Conservation (phyloP, 768 basidiomycete genomes). For the Trichaptum fuscoviolaceum region DNA sequence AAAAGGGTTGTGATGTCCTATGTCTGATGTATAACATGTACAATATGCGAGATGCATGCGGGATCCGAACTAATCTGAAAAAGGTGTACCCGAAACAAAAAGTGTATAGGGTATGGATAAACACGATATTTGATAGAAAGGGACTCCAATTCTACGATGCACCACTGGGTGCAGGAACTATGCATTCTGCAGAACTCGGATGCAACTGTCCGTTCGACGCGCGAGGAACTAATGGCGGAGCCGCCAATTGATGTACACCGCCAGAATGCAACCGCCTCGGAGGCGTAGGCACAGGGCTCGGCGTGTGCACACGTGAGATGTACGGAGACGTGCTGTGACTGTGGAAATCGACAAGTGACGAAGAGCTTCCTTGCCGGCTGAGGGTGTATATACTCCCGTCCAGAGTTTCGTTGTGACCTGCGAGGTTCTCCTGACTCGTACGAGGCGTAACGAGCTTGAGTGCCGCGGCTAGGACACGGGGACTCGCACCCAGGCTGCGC, state of each 20-base stretch:
- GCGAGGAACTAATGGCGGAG: background rate
- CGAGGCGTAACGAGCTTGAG: background rate
- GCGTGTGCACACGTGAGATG: background rate
- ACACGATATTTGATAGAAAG: background rate
- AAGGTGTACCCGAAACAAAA: background rate
- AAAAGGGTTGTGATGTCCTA: background rate
- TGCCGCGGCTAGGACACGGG: background rate
- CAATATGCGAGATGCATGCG: background rate
- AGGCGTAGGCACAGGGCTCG: background rate
- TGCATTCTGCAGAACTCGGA: background rate
- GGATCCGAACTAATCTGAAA: background rate
- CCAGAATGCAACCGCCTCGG: background rate
- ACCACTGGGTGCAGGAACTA: background rate
- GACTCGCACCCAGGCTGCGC: background rate
- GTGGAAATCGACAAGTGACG: background rate
- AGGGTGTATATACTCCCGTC: background rate
- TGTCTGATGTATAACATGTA: background rate
- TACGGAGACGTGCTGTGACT: background rate
- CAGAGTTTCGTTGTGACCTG: background rate
- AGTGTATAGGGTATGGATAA: background rate
- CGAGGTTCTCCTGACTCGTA: background rate
- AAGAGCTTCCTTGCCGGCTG: background rate
- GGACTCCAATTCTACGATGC: background rate
- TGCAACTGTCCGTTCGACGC: background rate
- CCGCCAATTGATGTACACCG: background rate